Base-by-base conservation (phyloP, 2,329 filamentous ascomycete species). In the Fonsecaea multimorphosa region DNA sequence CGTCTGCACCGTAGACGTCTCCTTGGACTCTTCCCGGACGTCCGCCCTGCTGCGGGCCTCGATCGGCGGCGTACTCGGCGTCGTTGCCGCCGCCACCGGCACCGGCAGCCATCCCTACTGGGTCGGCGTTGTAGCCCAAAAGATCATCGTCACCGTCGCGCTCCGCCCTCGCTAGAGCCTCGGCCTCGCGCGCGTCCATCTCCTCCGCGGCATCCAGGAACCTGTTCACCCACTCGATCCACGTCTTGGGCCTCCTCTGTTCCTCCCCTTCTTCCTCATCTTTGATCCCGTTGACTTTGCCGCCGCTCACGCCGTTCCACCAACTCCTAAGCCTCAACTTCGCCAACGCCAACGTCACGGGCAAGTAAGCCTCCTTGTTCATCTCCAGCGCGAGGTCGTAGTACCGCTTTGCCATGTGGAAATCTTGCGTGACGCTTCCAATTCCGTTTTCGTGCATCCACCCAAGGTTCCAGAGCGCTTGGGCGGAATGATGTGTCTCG, bases 381-480 rank as follows among this genome's bases (percentile, higher is more conserved):
- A 94, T 93, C 74, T 93, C 92, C 32, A 97, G 81, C 0, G 95
- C 94, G 67, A 95, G 86, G 73, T 99, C 95, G 75, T 99, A 99
- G 78, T 93, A 97, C 61, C 95, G 85, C 79, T 99, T 99, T 1
- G 96, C 95, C 63, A 99, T 87, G 75, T 99, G 95, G 76, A 96
- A 99, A 75, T 99, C 95, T 76, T 99, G 95, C 61, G 91, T 90
- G 22, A 98, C 86, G 1, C 93, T 92, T 3, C 71, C 71, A 57
- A 98, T 84, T 7, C 95, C 95, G 74, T 98, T 97, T 79, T 99
- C 95, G 74, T 99, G 93, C 94, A 99, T 98, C 95, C 95, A 99
- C 4, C 95, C 96, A 14, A 99, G 83, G 73, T 99, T 98, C 86
- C 93, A 99, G 64, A 97, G 87, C 14, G 96, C 95, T 78, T 99